Conservation (phyloP, 208 protist species). For the Crithidia sp. region DNA sequence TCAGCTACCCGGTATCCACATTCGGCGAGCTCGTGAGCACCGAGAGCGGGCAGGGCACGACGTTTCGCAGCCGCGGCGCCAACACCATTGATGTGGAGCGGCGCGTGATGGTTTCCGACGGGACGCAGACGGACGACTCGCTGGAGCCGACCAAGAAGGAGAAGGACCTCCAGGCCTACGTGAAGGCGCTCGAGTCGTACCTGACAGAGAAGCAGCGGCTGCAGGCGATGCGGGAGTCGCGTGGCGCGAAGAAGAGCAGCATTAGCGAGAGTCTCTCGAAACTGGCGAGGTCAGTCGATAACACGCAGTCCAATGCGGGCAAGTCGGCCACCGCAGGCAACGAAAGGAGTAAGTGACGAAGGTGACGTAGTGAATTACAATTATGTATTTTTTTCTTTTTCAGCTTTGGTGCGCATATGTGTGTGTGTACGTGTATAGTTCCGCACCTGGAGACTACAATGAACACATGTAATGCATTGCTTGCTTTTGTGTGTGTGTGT, state of each 20-base stretch:
- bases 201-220: conserved; percentile 39
- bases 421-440: too few species aligned
- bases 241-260: conserved; percentile 16
- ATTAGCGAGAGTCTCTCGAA: conserved; percentile 2
- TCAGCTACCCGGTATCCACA: conserved; percentile 37
- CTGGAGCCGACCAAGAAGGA: conserved; percentile 20
- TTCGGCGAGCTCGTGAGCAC: conserved; percentile 37
- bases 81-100: background rate
- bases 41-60: conserved; percentile 18
- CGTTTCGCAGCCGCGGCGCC: conserved; percentile 1
- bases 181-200: conserved; percentile 29
- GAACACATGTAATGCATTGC: too few species aligned
- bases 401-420: too few species aligned
- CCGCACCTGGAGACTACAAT: too few species aligned
- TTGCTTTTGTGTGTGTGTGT: too few species aligned
- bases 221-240: conserved; percentile 32
- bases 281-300: background rate
- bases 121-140: conserved; percentile 29
- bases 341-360: background rate
- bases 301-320: background rate
- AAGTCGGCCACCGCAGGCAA: background rate
- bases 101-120: background rate
- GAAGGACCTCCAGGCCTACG: conserved; percentile 29
- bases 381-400: conserved; percentile 21
- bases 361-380: background rate